A percentile compares a stretch with the other conserved stretches of the same genome.
phyloP scores from a whole-genome alignment of 805 yeast species.

The Myxozyma nipponensis region DNA sequence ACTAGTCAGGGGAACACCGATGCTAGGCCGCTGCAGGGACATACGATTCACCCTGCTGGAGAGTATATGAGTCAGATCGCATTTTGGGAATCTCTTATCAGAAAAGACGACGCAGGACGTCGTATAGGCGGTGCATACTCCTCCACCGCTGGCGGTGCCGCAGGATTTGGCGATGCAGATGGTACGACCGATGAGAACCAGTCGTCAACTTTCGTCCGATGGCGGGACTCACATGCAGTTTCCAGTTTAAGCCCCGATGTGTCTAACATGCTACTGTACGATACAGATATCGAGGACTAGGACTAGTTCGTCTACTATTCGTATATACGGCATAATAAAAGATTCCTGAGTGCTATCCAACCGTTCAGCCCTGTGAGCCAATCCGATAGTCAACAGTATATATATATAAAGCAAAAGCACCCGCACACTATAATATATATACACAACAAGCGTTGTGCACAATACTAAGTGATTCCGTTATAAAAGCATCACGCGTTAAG shows the following conservation, averaged over 20 bases:
- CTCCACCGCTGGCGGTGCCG: constrained; percentile 5
- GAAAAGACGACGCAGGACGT: constrained; percentile 6
- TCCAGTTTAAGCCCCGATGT: not conserved
- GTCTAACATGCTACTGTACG: not conserved
- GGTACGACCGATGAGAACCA: not conserved
- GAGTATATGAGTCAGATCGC: constrained; percentile 9
- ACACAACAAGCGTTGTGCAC: too few relatives aligned
- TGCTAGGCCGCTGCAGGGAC: not conserved
- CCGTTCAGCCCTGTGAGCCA: too few relatives aligned
- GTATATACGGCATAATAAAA: too few relatives aligned
- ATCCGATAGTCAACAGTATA: too few relatives aligned
- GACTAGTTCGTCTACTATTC: too few relatives aligned
- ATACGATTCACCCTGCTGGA: not conserved
- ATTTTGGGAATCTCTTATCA: constrained; percentile 16
- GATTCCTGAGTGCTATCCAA: too few relatives aligned
- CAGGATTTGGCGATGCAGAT: not conserved
- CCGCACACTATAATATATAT: too few relatives aligned
- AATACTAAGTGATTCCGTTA: too few relatives aligned
- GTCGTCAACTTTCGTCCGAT: not conserved
- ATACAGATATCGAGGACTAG: constrained; percentile 2
- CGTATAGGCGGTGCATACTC: constrained; percentile 20
- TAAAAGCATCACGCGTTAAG: too few relatives aligned
- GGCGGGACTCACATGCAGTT: not conserved
- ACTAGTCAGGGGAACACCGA: not conserved
- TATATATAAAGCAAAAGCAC: too few relatives aligned